Evolutionary conservation across 257 asterid species (phyloP).

Genomic region (Nicotiana tomentosiformis): DNA sequence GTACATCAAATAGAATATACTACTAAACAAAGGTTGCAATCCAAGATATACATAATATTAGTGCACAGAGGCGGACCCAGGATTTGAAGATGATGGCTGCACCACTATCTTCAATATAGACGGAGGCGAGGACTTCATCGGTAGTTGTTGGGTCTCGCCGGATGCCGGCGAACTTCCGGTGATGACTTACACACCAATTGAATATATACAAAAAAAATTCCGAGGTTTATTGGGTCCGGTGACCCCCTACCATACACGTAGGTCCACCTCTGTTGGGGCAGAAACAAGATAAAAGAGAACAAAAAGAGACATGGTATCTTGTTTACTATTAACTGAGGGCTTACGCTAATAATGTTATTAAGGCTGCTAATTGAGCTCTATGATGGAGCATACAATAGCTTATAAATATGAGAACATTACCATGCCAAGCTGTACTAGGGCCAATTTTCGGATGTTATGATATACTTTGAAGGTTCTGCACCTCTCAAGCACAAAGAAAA

Average conservation of each 20-base stretch:
- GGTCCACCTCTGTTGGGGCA: neutral
- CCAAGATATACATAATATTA: neutral
- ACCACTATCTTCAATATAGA: too few relatives aligned
- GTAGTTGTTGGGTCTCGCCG: too few relatives aligned
- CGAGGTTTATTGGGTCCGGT: too few relatives aligned
- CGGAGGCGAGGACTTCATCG: too few relatives aligned
- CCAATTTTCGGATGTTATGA: neutral
- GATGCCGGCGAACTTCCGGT: too few relatives aligned
- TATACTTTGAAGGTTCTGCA: too few relatives aligned
- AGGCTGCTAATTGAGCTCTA: neutral
- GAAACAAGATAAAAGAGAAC: neutral
- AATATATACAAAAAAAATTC: too few relatives aligned
- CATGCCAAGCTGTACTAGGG: neutral
- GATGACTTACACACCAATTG: too few relatives aligned
- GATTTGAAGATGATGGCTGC: too few relatives aligned
- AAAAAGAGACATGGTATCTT: neutral
- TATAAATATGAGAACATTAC: neutral
- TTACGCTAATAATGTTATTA: neutral
- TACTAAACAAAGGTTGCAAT: neutral
- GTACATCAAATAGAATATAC: neutral
- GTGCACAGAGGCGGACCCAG: too few relatives aligned
- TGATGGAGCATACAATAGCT: neutral
- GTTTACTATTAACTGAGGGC: neutral
- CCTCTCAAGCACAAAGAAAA: too few relatives aligned
- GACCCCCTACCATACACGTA: too few relatives aligned